Evolutionary conservation across 805 yeast genomes (phyloP), one percentile per base, ranked within the genome.

Genomic region (Pichia rugopelliculosa): DNA sequence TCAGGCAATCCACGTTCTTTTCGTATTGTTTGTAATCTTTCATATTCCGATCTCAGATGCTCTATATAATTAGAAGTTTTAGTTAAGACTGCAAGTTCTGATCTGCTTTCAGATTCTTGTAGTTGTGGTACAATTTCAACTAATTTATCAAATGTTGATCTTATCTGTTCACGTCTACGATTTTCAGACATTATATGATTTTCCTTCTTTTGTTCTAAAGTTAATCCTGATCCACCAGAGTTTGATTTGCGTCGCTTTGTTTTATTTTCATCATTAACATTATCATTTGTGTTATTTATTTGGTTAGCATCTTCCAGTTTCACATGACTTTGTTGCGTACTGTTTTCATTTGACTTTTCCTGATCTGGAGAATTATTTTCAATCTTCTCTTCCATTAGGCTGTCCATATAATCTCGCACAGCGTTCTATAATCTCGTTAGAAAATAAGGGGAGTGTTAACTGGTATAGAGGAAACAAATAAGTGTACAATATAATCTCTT

Each of bases 131-230:
- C 88, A 9, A 87, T 62, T 1, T 74, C 71, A 0, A 89, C 90
- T 21, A 90, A 71, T 47, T 75, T 76, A 56, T 86, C 95, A 59
- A 87, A 90, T 10, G 88, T 90, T 10, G 81, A 76, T 40, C 97
- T 71, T 21, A 91, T 87, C 38, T 90, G 87, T 54, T 82, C 87
- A 52, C 98, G 72, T 57, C 98, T 72, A 59, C 84, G 85, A 61
- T 88, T 90, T 61, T 90, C 98, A 0, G 80, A 82, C 56, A 57
- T 53, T 17, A 65, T 64, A 45, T 67, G 71, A 43, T 67, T 67
- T 15, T 56, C 46, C 47, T 65, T 67, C 52, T 61, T 64, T 53
- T 66, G 66, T 38, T 64, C 68, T n/a, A 30, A n/a, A 15, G 34
- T 30, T n/a, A 30, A n/a, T 3, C 34, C 34, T 2, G 34, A 30